These are phyloP conservation scores for Wickerhamiella kazuoi DNA, from an alignment of 805 yeast genomes.

Conservation along the genomic window DNA sequence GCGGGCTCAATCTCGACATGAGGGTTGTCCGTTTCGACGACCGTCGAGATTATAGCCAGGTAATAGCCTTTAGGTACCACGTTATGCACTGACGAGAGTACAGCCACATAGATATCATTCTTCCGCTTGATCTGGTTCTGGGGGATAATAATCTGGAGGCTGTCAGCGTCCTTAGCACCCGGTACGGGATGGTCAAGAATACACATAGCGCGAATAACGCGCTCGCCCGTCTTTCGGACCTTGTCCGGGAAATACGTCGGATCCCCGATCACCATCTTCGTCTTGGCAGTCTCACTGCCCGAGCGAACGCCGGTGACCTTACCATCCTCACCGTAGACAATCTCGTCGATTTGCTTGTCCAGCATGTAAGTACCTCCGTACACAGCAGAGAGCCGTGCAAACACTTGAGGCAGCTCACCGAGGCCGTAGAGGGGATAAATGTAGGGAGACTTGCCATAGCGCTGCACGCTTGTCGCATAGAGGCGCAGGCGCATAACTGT, in stretches of 20 bases:
- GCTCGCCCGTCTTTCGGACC: constrained; percentile 53
- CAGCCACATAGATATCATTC: constrained; percentile 88
- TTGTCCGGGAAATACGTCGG: constrained; percentile 91
- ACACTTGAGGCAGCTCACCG: constrained; percentile 98
- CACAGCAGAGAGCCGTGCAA: constrained; percentile 89
- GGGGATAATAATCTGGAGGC: constrained; percentile 87
- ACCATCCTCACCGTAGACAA: constrained; percentile 52
- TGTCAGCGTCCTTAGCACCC: constrained; percentile 63
- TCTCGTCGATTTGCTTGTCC: constrained; percentile 87
- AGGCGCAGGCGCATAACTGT: constrained; percentile 71
- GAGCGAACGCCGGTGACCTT: constrained; percentile 76
- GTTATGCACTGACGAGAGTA: constrained; percentile 73
- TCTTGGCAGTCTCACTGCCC: constrained; percentile 79
- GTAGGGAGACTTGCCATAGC: constrained; percentile 93
- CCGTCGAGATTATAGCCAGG: constrained; percentile 84
- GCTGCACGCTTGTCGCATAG: constrained; percentile 78
- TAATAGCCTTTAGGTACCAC: constrained; percentile 80
- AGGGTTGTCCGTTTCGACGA: constrained; percentile 84
- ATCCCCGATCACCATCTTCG: constrained; percentile 89
- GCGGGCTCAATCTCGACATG: constrained; percentile 89
- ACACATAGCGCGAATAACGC: constrained; percentile 73
- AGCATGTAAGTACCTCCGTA: constrained; percentile 98
- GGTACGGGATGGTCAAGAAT: constrained; percentile 80
- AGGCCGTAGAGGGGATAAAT: constrained; percentile 90
- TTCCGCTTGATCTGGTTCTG: constrained; percentile 88